Percentiles rank a stretch among this genome's conserved stretches.
Conservation (phyloP, 2,329 filamentous ascomycete genomes). For the Ophiostoma angusticollis region DNA sequence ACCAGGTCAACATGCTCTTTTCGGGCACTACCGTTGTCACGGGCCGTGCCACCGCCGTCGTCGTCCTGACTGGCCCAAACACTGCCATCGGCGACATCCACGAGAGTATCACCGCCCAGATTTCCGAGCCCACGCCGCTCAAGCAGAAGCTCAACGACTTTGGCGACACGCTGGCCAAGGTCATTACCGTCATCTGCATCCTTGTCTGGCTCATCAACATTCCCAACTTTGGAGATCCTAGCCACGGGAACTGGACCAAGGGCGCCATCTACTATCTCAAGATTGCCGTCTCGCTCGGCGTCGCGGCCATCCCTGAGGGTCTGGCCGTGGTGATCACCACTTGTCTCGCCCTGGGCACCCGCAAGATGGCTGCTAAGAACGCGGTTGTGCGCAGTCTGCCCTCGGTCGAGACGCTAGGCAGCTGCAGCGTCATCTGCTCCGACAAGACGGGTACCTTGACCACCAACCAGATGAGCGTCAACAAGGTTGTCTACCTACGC, state of each 20-base stretch:
- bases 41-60: constrained; percentile 80
- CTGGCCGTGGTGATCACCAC: constrained; percentile 98
- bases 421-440: constrained; percentile 98
- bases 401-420: constrained; percentile 93
- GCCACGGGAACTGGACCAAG: constrained; percentile 87
- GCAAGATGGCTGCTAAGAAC: constrained; percentile 98
- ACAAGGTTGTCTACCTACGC: constrained; percentile 75
- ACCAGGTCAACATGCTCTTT: constrained; percentile 96
- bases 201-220: constrained; percentile 98
- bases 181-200: constrained; percentile 93
- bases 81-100: constrained; percentile 98
- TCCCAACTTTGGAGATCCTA: constrained; percentile 88
- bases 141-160: constrained; percentile 99
- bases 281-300: constrained; percentile 95
- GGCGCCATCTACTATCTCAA: constrained; percentile 99
- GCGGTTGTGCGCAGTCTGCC: constrained; percentile 92
- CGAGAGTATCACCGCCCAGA: constrained; percentile 95
- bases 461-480: constrained; percentile 99
- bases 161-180: constrained; percentile 89
- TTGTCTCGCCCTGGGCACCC: constrained; percentile 85
- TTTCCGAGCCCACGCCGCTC: constrained; percentile 89
- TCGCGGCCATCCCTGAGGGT: constrained; percentile 94
- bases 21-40: constrained; percentile 96
- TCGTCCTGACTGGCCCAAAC: constrained; percentile 75
- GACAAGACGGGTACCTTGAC: constrained; percentile 98